Base-by-base conservation (phyloP, 805 yeast species). In the Yamadazyma sp. region DNA sequence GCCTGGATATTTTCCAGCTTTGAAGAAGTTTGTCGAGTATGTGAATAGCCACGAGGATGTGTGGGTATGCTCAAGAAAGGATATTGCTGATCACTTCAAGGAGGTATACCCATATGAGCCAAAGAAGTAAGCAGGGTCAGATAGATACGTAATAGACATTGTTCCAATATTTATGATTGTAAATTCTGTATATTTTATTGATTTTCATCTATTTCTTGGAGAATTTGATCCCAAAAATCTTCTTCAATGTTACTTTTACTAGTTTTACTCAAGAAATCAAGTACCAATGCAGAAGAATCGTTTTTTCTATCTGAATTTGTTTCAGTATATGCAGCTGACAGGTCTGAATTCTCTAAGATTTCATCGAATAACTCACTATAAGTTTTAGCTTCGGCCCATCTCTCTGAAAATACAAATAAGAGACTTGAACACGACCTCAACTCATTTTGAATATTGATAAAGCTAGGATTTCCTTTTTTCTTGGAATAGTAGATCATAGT, bases 61-160 rank as follows among this genome's bases (percentile, higher is more conserved):
- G 28, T 44, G 48, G 48, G 41, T 44, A n/a, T 44, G 48, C 30
- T 41, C 45, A 14, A 44, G 48, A 41, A 35, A 41, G 8, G 48
- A 44, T 17, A 44, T 44, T 14, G 48, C 48, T 25, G n/a, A 12
- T 9, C 45, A 41, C 26, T 44, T 44, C 37, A 44, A 38, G 26
- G 21, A 12, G 1, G 38, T 41, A 23, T 41, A 12, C 19, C 48
- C 48, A 10, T 44, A 44, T 21, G 35, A 37, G 24, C 47, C 47
- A 6, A 23, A 40, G 25, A 19, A 13, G 15, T 19, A 12, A 19
- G n/a, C n/a, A n/a, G n/a, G n/a, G n/a, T n/a, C n/a, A n/a, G n/a
- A n/a, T n/a, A n/a, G n/a, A n/a, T n/a, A n/a, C n/a, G n/a, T n/a
- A n/a, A n/a, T n/a, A n/a, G n/a, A n/a, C n/a, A n/a, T n/a, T n/a